Conservation (phyloP, 1,284 basidiomycete genomes). For the Mycosarcoma maydis region DNA sequence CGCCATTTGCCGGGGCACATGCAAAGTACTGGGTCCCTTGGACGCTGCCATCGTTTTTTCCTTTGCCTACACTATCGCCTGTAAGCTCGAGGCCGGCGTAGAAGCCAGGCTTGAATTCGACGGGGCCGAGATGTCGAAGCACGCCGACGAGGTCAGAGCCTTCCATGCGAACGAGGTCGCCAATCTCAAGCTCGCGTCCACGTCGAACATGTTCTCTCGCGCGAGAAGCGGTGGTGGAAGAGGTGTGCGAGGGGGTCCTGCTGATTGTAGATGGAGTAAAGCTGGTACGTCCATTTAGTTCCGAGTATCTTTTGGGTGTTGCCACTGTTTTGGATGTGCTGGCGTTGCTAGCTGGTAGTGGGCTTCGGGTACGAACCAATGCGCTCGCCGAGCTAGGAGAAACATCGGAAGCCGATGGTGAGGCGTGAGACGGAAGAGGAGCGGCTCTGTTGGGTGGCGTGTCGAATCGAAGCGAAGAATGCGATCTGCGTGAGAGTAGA, state of each 20-base stretch:
- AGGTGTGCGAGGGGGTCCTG: conserved; percentile 34
- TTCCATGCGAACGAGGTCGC: conserved; percentile 56
- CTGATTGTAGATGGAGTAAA: conserved; percentile 12
- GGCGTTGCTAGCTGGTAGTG: conserved; percentile 8
- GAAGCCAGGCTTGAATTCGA: conserved; percentile 54
- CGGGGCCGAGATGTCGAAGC: conserved; percentile 60
- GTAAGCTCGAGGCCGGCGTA: conserved; percentile 64
- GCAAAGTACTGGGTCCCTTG: conserved; percentile 84
- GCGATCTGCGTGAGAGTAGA: conserved; percentile 32
- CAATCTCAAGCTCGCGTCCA: conserved; percentile 54
- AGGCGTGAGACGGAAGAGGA: conserved; percentile 12
- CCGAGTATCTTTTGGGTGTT: conserved; percentile 41
- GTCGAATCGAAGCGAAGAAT: conserved; percentile 29
- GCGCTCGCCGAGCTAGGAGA: conserved; percentile 23
- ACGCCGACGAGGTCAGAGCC: conserved; percentile 56
- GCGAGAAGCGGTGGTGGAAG: conserved; percentile 39
- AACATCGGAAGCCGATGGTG: conserved; percentile 27
- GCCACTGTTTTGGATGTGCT: conserved; percentile 16
- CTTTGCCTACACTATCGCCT: conserved; percentile 74
- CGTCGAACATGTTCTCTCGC: conserved; percentile 26
- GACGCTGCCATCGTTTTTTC: conserved; percentile 93
- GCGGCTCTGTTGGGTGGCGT: conserved; percentile 25
- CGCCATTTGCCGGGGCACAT: conserved; percentile 85
- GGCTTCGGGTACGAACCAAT: conserved; percentile 19
- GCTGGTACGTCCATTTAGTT: conserved; percentile 23